These are phyloP conservation scores for Botryobasidium botryosum DNA, from an alignment of 768 basidiomycete genomes.

Conservation along the genomic window DNA sequence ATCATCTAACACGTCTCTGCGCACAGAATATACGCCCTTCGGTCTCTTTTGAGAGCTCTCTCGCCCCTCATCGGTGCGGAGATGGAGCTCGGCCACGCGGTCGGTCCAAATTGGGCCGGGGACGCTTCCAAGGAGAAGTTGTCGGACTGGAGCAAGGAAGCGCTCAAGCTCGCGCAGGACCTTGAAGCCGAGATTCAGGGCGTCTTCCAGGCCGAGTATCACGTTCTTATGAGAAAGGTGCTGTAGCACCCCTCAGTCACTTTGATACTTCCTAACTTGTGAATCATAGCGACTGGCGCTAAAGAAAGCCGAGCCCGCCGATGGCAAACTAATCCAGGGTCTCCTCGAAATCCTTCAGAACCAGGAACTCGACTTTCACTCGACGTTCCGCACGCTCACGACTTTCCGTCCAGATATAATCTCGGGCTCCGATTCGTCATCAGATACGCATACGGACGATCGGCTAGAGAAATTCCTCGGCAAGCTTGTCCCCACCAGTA, in stretches of 20 bases:
- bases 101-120: slow-evolving; percentile 45
- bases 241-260: slow-evolving; percentile 6
- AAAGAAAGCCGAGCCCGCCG: slow-evolving; percentile 32
- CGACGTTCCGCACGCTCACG: slow-evolving; percentile 59
- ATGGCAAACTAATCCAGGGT: slow-evolving; percentile 49
- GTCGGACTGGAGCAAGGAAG: slow-evolving; percentile 42
- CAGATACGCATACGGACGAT: slow-evolving; percentile 6
- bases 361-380: slow-evolving; percentile 74
- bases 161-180: slow-evolving; percentile 36
- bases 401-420: slow-evolving; percentile 35
- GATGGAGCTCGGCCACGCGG: slow-evolving; percentile 32
- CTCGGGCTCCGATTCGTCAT: slow-evolving; percentile 7
- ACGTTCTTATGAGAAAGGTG: slow-evolving; percentile 51
- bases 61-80: slow-evolving; percentile 82
- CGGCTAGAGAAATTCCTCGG: slow-evolving; percentile 6
- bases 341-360: slow-evolving; percentile 58
- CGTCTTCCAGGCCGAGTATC: slow-evolving; percentile 47
- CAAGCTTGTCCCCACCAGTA: slow-evolving; percentile 4
- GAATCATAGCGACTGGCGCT: slow-evolving; percentile 59
- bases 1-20: not conserved
- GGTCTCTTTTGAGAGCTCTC: slow-evolving; percentile 57
- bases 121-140: slow-evolving; percentile 34
- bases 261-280: not conserved
- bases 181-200: slow-evolving; percentile 44
- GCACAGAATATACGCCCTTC: slow-evolving; percentile 56